Evolutionary conservation across 2,329 filamentous ascomycete species (phyloP).

Genomic region (Akanthomyces lecanii): DNA sequence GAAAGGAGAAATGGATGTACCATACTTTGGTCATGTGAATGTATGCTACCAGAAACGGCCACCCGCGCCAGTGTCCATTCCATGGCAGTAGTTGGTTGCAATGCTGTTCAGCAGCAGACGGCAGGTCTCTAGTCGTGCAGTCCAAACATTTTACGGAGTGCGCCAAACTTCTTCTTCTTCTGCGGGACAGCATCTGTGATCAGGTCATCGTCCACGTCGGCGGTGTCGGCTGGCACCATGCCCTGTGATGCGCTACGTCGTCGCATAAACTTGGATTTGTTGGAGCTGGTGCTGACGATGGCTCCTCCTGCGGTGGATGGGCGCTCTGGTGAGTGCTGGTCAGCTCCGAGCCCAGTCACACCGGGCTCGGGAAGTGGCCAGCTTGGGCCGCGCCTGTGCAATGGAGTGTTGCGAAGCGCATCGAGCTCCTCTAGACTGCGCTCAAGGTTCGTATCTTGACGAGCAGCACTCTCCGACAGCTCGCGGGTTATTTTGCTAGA

Average conservation of each 20-base stretch:
- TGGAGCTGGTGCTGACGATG: constrained; percentile 19
- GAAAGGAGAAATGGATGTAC: not conserved
- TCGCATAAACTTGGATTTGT: constrained; percentile 30
- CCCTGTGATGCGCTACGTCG: constrained; percentile 36
- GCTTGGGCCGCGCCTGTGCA: constrained; percentile 28
- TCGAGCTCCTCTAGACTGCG: constrained; percentile 51
- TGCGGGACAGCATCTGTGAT: constrained; percentile 21
- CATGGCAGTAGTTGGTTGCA: not conserved
- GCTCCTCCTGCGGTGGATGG: constrained; percentile 34
- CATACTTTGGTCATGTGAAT: not conserved
- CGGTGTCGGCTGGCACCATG: constrained; percentile 22
- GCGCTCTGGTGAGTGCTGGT: constrained; percentile 26
- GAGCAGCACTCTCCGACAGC: constrained; percentile 52
- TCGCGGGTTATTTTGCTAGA: constrained; percentile 52
- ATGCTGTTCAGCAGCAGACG: constrained; percentile 5
- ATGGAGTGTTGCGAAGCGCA: constrained; percentile 37
- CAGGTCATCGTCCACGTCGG: constrained; percentile 3
- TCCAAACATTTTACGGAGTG: constrained; percentile 61
- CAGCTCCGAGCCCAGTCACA: constrained; percentile 29
- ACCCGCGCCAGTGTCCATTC: not conserved
- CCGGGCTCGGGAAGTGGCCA: constrained; percentile 33
- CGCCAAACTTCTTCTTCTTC: constrained; percentile 64
- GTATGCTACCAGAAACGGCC: not conserved
- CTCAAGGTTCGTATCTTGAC: constrained; percentile 60
- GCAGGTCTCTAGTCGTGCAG: constrained; percentile 38